Percentiles rank a stretch among this genome's conserved stretches.
Evolutionary conservation across 106 monocot genomes (phyloP).

Genomic region (Triglochin maritima): DNA sequence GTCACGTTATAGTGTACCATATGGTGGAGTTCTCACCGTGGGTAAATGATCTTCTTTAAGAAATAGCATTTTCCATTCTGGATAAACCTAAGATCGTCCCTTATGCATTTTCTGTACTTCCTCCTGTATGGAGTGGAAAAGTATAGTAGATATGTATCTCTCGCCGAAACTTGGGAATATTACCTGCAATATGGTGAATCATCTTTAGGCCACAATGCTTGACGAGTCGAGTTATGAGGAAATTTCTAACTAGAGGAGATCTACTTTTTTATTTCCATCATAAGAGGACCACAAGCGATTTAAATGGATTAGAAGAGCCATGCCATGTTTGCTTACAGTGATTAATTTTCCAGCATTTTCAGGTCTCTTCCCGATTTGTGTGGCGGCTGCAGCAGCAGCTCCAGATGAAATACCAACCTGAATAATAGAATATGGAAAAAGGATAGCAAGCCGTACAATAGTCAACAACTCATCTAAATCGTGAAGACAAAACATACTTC

Average conservation of each 20-base stretch:
- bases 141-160: conserved; percentile 75
- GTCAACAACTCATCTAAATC: too few species aligned
- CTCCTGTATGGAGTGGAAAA: conserved; percentile 61
- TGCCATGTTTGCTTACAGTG: conserved; percentile 28
- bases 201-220: too few species aligned
- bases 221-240: too few species aligned
- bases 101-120: conserved; percentile 41
- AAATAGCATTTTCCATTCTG: too few species aligned
- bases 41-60: too few species aligned
- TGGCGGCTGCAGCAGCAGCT: conserved; percentile 83
- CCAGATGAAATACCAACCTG: conserved; percentile 98
- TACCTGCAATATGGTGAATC: conserved; percentile 35
- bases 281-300: too few species aligned
- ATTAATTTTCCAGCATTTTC: conserved; percentile 97
- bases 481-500: too few species aligned
- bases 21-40: too few species aligned
- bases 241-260: too few species aligned
- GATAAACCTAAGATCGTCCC: not conserved
- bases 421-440: not conserved
- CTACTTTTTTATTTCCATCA: too few species aligned
- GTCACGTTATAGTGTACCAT: too few species aligned
- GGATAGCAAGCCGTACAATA: not conserved
- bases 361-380: conserved; percentile 70
- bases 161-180: conserved; percentile 96
- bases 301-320: too few species aligned